These are phyloP conservation scores for Fusarium acutatum DNA, from an alignment of 2,329 filamentous ascomycete species.

Conservation along the genomic window DNA sequence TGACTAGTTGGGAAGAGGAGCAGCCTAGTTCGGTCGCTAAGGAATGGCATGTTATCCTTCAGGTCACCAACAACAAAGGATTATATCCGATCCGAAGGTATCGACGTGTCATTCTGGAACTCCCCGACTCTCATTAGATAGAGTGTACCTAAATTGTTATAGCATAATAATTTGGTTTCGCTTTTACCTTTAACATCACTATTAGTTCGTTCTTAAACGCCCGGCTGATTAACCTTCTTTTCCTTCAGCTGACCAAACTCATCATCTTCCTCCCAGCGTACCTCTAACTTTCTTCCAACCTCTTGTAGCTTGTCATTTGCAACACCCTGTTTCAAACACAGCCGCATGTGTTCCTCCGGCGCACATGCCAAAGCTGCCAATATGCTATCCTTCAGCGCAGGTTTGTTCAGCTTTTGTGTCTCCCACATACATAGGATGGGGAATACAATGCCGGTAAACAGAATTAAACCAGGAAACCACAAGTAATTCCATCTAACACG, in stretches of 20 bases:
- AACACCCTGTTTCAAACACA: background rate
- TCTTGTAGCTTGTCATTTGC: background rate
- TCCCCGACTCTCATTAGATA: background rate
- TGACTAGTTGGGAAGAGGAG: background rate
- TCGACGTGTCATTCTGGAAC: background rate
- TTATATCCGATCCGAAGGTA: background rate
- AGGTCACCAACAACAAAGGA: conserved; percentile 12
- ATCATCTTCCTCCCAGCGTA: background rate
- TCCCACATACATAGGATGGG: background rate
- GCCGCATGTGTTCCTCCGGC: background rate
- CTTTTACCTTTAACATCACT: too few relatives aligned
- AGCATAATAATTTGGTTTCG: too few relatives aligned
- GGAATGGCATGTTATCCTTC: conserved; percentile 13
- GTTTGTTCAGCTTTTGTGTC: background rate
- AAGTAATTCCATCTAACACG: conserved; percentile 2
- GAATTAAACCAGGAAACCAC: background rate
- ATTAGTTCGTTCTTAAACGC: background rate
- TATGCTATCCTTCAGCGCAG: background rate
- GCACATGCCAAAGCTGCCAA: background rate
- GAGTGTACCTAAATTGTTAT: accelerated
- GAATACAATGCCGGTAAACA: background rate
- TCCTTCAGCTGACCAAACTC: background rate
- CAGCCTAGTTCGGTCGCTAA: background rate
- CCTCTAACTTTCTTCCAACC: background rate
- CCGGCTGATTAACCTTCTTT: background rate